A percentile compares a stretch with the other conserved stretches of the same genome.
phyloP scores from a whole-genome alignment of 345 rosid genomes.

The Aquilaria yunnanensis region DNA sequence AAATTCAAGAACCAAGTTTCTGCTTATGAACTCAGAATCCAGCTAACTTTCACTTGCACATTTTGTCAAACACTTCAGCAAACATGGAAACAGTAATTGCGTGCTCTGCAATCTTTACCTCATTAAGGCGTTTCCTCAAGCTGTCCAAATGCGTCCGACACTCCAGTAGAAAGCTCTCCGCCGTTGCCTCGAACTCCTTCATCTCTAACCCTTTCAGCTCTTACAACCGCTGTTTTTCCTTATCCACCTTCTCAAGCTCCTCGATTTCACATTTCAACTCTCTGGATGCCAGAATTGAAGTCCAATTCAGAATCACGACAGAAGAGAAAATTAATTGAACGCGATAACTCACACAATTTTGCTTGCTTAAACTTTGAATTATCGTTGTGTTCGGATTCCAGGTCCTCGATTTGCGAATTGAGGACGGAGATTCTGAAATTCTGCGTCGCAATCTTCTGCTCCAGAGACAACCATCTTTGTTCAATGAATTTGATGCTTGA shows the following conservation, averaged over 20 bases:
- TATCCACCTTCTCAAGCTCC: slow-evolving; percentile 44
- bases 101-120: slow-evolving; percentile 23
- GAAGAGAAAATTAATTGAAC: not conserved
- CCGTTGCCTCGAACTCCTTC: slow-evolving; percentile 36
- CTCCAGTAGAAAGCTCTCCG: slow-evolving; percentile 29
- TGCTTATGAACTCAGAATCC: no score
- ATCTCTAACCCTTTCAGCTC: slow-evolving; percentile 36
- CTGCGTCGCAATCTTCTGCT: slow-evolving; percentile 44
- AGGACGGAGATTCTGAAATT: slow-evolving; percentile 49
- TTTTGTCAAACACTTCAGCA: no score
- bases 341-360: not conserved
- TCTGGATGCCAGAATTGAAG: slow-evolving; percentile 25
- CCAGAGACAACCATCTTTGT: slow-evolving; percentile 49
- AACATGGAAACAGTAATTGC: no score
- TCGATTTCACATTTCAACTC: slow-evolving; percentile 44
- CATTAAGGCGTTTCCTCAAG: slow-evolving; percentile 26
- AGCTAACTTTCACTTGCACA: no score
- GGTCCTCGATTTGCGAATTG: slow-evolving; percentile 35
- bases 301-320: not conserved
- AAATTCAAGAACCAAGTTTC: no score
- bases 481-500: slow-evolving; percentile 33
- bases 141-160: slow-evolving; percentile 25
- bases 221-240: slow-evolving; percentile 52
- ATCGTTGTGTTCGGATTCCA: slow-evolving; percentile 31
- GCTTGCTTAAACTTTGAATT: slow-evolving; percentile 34